Base-by-base conservation (phyloP, 176 grass and related monocot genomes). In the Pontederia paniculata region DNA sequence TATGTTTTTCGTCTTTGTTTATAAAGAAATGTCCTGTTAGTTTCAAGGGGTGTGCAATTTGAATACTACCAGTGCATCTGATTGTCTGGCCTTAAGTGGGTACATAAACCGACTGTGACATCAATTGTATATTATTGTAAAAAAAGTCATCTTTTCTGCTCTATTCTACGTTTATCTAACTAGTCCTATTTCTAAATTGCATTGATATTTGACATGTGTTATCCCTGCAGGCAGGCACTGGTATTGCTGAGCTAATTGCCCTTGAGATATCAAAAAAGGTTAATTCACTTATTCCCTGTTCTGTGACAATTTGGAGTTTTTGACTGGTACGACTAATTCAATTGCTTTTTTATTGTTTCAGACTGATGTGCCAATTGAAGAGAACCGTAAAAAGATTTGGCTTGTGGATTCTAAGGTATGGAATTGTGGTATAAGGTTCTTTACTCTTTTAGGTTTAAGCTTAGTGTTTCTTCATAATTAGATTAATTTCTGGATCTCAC, bases 211-310 rank as follows among this genome's bases (percentile, higher is more conserved):
- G 17, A 11, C 3, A 48, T 12, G 22, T 48, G 42, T 45, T 70
- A 60, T 53, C 60, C 61, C 22, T 69, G 61, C 80, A 98, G 93
- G 93, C 93, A 77, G 93, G 93, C 70, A 98, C 93, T 78, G 93
- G 93, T 74, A 98, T 98, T 56, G 93, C 93, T n/a, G 83, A 98
- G 63, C 86, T 98, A 17, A 98, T 98, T 73, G 93, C 93, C 71
- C 86, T 91, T 50, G 72, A 98, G 80, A 98, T 98, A 3, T 91
- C 93, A 41, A 98, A 74, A 73, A 80, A 98, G 93, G 93, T 98
- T 21, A 41, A 10, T 46, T 37, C 43, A 9, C 47, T 23, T 54
- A 19, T 43, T 42, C 18, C 11, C 43, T 9, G 49, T 47, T 31
- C 10, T 19, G 44, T 53, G 52, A 3, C 66, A 13, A 13, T 57